Base-by-base conservation (phyloP, 441 rosid genomes). In the Populus hybrid region DNA sequence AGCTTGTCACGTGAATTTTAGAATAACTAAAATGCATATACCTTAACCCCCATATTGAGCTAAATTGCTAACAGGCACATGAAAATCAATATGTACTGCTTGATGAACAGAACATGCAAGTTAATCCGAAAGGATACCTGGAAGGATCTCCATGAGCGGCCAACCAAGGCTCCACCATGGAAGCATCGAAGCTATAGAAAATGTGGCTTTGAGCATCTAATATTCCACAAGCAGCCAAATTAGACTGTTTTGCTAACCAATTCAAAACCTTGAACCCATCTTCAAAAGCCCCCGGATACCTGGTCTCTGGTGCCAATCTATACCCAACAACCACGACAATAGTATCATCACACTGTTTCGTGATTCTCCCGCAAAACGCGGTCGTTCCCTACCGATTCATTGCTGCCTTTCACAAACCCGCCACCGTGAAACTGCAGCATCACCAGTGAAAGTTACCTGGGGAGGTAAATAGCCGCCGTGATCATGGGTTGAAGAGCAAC, bases 361-460 rank as follows among this genome's bases (percentile, higher is more conserved):
- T 89, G 77, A 93, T 90, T 82, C 97, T 80, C 81, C 96, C 81
- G 71, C 99, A 95, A 68, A 95, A 95, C 50, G 72, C 75, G 86
- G 86, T 92, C 99, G 76, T 93, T 95, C 8, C 94, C 94, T 77
- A 88, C 93, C 21, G 99, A 95, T 70, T 93, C 98, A 38, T 90
- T 91, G 73, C 97, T 89, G 70, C 99, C 97, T 64, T 94, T 92
- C 57, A 95, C 96, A 98, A 98, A 93, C 4, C 98, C 98, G 1
- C 98, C 99, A 34, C 98, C 98, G 35, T 95, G 98, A 57, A 93
- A 95, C 87, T 95, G 99, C 87, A 95, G 57, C 87, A 95, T 87
- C 65, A 95, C 82, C 93, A 71, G 11, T 81, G 80, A 10, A 86
- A 86, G 24, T 77, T 82, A 14, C 72, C 40, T n/a, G 70, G 57